These are phyloP conservation scores for Parasitella parasitica DNA, from an alignment of 371 early-diverging fungal species.

Conservation along the genomic window DNA sequence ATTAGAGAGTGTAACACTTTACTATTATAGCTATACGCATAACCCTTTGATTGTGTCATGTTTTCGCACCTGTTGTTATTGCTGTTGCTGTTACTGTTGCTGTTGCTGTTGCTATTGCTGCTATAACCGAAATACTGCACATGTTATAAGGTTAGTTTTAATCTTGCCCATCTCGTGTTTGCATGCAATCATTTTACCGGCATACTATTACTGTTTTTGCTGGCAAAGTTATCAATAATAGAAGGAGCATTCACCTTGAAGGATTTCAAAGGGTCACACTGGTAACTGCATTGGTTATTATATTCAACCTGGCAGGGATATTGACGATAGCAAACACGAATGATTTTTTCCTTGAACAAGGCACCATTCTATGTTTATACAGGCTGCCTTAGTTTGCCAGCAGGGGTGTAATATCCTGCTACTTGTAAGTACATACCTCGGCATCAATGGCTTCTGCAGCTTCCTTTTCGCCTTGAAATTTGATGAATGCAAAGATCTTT, in stretches of 20 bases:
- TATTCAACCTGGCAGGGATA: neutral
- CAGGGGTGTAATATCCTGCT: neutral
- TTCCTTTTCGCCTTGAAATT: slow-evolving; percentile 49
- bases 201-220: neutral
- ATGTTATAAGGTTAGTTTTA: neutral
- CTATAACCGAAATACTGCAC: neutral
- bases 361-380: slow-evolving; percentile 29
- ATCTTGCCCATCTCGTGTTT: neutral
- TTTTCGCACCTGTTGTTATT: neutral
- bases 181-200: no score
- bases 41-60: neutral
- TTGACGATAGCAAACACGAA: slow-evolving; percentile 36
- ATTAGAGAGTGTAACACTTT: neutral
- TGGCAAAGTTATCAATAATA: neutral
- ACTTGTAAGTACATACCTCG: slow-evolving; percentile 40
- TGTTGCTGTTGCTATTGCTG: neutral
- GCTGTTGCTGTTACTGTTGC: neutral
- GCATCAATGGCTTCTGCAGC: slow-evolving; percentile 58
- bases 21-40: neutral
- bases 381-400: neutral
- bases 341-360: slow-evolving; percentile 22
- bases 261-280: neutral
- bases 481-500: slow-evolving; percentile 68
- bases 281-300: neutral
- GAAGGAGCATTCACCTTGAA: neutral